Evolutionary conservation across 768 basidiomycete species (phyloP).

Genomic region (Boletales sp.): DNA sequence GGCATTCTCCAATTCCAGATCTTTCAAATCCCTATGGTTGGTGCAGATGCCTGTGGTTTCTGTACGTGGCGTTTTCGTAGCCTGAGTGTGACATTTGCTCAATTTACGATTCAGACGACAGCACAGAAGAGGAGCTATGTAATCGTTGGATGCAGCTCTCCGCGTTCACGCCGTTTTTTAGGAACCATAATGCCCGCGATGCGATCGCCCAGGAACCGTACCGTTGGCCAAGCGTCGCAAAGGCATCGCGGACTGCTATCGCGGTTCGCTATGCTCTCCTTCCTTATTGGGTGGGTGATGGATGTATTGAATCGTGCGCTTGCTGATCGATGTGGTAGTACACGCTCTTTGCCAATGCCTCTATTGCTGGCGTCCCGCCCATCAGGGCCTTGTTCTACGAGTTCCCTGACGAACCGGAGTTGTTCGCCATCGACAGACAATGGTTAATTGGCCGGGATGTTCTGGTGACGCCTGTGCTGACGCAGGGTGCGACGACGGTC

Average conservation of each 20-base stretch:
- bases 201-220: constrained; percentile 73
- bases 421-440: constrained; percentile 60
- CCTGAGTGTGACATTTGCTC: background rate
- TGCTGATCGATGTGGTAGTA: constrained; percentile 40
- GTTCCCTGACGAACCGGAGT: constrained; percentile 65
- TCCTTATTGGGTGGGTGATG: constrained; percentile 65
- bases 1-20: constrained; percentile 80
- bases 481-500: constrained; percentile 63
- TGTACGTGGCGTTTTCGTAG: constrained; percentile 8
- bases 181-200: constrained; percentile 68
- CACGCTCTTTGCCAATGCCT: constrained; percentile 66
- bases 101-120: constrained; percentile 32
- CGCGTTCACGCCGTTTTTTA: constrained; percentile 74
- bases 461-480: constrained; percentile 69
- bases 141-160: constrained; percentile 83
- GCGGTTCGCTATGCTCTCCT: constrained; percentile 60
- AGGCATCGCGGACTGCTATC: constrained; percentile 69
- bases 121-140: constrained; percentile 75
- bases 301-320: background rate
- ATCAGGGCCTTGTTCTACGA: constrained; percentile 72
- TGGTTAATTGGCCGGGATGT: constrained; percentile 66
- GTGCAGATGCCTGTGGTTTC: constrained; percentile 55
- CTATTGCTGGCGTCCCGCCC: constrained; percentile 57
- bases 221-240: constrained; percentile 72
- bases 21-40: constrained; percentile 78